Evolutionary conservation across 768 basidiomycete genomes (phyloP).

Genomic region (Boletus reticulatus): DNA sequence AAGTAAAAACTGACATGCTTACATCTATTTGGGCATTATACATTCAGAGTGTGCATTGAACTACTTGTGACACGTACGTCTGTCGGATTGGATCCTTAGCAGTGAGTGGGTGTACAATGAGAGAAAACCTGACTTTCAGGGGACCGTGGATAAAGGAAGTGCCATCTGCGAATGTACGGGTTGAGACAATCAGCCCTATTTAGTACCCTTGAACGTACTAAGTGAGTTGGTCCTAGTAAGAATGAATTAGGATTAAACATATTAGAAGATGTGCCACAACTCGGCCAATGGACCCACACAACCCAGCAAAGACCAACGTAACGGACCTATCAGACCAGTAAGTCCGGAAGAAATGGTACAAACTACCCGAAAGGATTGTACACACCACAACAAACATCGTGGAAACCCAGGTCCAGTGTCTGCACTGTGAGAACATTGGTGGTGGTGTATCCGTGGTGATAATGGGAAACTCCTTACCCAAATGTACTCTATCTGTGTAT

Average conservation of each 20-base stretch:
- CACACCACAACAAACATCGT: conserved; percentile 9
- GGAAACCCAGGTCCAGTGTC: conserved; percentile 11
- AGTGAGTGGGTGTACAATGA: too few relatives aligned
- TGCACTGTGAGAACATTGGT: conserved; percentile 1
- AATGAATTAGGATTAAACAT: too few relatives aligned
- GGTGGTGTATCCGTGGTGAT: neutral
- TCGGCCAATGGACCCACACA: conserved; percentile 1
- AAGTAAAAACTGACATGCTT: neutral
- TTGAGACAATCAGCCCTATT: too few relatives aligned
- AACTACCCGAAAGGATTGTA: neutral
- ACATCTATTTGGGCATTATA: neutral
- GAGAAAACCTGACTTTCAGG: too few relatives aligned
- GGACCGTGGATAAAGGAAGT: too few relatives aligned
- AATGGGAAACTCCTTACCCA: conserved; percentile 2
- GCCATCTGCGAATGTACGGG: too few relatives aligned
- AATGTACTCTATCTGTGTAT: conserved; percentile 8
- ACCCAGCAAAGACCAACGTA: conserved; percentile 10
- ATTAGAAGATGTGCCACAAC: too few relatives aligned
- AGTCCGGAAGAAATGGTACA: too few relatives aligned
- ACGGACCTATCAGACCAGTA: conserved; percentile 1
- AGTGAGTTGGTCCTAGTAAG: too few relatives aligned
- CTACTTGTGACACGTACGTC: neutral
- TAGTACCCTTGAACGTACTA: too few relatives aligned
- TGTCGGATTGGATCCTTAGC: neutral
- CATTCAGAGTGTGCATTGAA: neutral